phyloP scores from a whole-genome alignment of 1,139 yeast genomes.

The Kazachstania sp. region DNA sequence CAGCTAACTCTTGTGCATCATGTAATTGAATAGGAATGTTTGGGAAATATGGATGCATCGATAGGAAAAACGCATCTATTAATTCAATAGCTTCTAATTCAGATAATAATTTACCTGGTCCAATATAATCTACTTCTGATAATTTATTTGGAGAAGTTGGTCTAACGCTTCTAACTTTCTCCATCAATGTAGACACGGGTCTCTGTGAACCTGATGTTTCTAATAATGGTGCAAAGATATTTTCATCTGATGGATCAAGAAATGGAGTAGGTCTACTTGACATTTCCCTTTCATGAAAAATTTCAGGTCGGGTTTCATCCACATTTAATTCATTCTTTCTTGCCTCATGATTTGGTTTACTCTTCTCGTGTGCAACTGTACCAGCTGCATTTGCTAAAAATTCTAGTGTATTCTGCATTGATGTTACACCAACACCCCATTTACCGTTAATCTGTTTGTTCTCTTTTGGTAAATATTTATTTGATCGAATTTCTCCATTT shows the following conservation, averaged over 20 bases:
- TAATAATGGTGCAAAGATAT: slow-evolving; percentile 8
- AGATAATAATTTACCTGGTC: slow-evolving; percentile 48
- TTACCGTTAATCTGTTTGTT: neutral
- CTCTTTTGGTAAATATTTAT: slow-evolving; percentile 9
- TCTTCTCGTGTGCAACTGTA: slow-evolving; percentile 49
- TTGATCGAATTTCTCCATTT: slow-evolving; percentile 10
- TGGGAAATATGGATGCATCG: slow-evolving; percentile 87
- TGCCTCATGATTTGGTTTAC: neutral
- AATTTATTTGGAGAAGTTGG: slow-evolving; percentile 48
- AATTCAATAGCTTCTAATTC: slow-evolving; percentile 59
- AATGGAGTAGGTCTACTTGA: neutral
- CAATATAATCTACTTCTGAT: slow-evolving; percentile 59
- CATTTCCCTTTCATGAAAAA: neutral
- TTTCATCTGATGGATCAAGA: slow-evolving; percentile 10
- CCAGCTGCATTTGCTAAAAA: slow-evolving; percentile 74
- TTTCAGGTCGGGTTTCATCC: neutral
- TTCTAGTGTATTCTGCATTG: slow-evolving; percentile 61
- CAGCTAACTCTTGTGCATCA: slow-evolving; percentile 55
- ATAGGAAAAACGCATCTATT: slow-evolving; percentile 57
- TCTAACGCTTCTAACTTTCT: slow-evolving; percentile 41
- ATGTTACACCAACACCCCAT: slow-evolving; percentile 28
- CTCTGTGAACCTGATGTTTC: slow-evolving; percentile 8
- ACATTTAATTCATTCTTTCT: neutral
- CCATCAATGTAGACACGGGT: slow-evolving; percentile 39
- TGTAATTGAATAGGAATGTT: slow-evolving; percentile 71